Conservation (phyloP, 331 rosid genomes). For the Rhamnella rubrinervis region DNA sequence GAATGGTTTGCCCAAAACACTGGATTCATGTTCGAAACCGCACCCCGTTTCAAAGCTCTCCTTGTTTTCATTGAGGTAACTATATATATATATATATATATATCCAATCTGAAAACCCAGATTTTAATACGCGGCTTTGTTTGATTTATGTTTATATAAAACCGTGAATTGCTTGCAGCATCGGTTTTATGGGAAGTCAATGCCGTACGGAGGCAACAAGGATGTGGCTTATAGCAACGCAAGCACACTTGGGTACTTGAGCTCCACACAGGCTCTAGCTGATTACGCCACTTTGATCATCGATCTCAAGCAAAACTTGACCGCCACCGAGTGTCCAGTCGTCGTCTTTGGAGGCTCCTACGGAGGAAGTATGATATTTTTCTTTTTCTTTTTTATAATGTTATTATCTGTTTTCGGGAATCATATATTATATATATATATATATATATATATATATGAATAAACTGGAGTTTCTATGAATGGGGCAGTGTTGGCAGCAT, state of each 20-base stretch:
- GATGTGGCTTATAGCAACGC: conserved; percentile 47
- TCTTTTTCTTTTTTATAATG: neutral
- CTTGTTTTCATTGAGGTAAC: conserved; percentile 81
- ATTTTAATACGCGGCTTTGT: too few relatives aligned
- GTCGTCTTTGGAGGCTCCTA: conserved; percentile 93
- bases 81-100: neutral
- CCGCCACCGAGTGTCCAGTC: conserved; percentile 75
- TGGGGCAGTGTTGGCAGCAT: conserved; percentile 77
- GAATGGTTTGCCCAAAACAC: conserved; percentile 89
- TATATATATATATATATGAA: too few relatives aligned
- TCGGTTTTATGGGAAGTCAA: conserved; percentile 80
- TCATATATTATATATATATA: too few relatives aligned
- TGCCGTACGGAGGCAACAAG: conserved; percentile 67
- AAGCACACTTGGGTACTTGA: conserved; percentile 64
- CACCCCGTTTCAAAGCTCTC: conserved; percentile 73
- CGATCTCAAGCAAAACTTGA: conserved; percentile 66
- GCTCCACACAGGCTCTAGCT: conserved; percentile 79
- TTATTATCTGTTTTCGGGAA: neutral
- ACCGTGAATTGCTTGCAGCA: conserved; percentile 48
- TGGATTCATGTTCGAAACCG: conserved; percentile 64
- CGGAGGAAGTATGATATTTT: conserved; percentile 65
- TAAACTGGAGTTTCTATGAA: too few relatives aligned
- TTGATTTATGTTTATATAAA: neutral
- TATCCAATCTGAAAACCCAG: too few relatives aligned
- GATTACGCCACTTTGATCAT: conserved; percentile 75